Evolutionary conservation across 2,329 filamentous ascomycete species (phyloP), one percentile per base, ranked within the genome.

Genomic region (Calonectria pseudoreteaudii): DNA sequence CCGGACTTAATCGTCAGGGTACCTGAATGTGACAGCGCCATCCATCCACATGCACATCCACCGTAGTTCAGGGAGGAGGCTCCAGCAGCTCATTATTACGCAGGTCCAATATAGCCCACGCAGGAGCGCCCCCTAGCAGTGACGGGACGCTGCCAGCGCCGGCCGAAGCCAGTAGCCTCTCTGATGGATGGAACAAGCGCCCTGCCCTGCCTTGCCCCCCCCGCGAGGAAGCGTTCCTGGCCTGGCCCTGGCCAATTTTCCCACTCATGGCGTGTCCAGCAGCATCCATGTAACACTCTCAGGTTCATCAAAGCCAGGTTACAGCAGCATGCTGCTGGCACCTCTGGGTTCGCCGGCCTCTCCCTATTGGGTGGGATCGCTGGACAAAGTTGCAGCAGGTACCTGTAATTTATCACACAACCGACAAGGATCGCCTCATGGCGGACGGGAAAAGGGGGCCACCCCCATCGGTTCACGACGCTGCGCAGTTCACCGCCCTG

Each of bases 311-410:
- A 62, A 28, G 26, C n/a, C 38, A 41, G 10, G 13, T 41, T 30
- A 20, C 34, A 36, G 56, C 34, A n/a, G 56, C 34, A n/a, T 38
- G 41, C n/a, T 60, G 56, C 34, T 60, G 34, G 56, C 56, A 26
- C 18, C n/a, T 60, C 62, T 77, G 69, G 26, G 26, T 67, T 66
- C 58, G 49, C 65, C 38, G 67, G 28, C 50, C 56, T 53, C 49
- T 74, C 77, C 69, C 73, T 23, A 77, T 79, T 79, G 74, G 76
- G 69, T 67, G 36, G 44, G 73, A 49, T 65, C 70, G 56, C 77
- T 73, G 60, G 68, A 73, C 70, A 75, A 58, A 78, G 78, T 80
- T 77, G 74, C 78, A 80, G 78, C 72, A 78, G 64, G 73, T 68
- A 80, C 80, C 79, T 79, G 56, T 41, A 62, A 62, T 80, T 78